A percentile compares a stretch with the other conserved stretches of the same genome.
phyloP scores from a whole-genome alignment of 495 filamentous ascomycete genomes.

The Penicillium subrubescens region DNA sequence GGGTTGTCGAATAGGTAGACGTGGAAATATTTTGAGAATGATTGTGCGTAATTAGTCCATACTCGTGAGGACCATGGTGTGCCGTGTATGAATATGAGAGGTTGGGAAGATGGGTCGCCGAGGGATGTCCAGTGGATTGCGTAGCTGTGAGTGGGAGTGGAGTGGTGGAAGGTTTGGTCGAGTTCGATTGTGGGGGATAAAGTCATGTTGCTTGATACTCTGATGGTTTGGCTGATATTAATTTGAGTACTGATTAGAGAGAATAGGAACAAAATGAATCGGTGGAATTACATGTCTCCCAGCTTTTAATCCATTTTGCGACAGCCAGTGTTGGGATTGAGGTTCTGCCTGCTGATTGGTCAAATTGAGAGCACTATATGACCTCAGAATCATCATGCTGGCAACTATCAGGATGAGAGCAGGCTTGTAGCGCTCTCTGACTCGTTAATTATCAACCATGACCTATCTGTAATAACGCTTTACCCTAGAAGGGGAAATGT shows the following conservation, averaged over 20 bases:
- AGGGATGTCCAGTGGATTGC: constrained; percentile 31
- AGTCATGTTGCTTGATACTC: not conserved
- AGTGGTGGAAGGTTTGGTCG: constrained; percentile 28
- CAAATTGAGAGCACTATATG: not conserved
- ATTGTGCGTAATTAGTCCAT: constrained; percentile 31
- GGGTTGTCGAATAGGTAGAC: constrained; percentile 45
- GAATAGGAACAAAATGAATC: not conserved
- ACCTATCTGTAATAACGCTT: not conserved
- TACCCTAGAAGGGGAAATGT: not conserved
- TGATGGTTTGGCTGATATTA: not conserved
- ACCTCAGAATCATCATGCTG: not conserved
- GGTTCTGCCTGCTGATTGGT: not conserved
- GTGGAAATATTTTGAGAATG: constrained; percentile 28
- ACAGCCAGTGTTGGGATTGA: not conserved
- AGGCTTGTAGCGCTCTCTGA: not conserved
- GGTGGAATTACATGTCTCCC: not conserved
- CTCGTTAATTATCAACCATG: not conserved
- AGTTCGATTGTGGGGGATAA: constrained; percentile 10
- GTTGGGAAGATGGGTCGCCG: constrained; percentile 19
- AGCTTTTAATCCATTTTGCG: not conserved
- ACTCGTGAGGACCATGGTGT: constrained; percentile 40
- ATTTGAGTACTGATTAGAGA: not conserved
- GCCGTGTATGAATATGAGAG: constrained; percentile 39
- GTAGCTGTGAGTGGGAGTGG: constrained; percentile 22
- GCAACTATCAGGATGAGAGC: not conserved